Base-by-base conservation (phyloP, 2,329 filamentous ascomycete genomes). In the Epichloe coenophiala region DNA sequence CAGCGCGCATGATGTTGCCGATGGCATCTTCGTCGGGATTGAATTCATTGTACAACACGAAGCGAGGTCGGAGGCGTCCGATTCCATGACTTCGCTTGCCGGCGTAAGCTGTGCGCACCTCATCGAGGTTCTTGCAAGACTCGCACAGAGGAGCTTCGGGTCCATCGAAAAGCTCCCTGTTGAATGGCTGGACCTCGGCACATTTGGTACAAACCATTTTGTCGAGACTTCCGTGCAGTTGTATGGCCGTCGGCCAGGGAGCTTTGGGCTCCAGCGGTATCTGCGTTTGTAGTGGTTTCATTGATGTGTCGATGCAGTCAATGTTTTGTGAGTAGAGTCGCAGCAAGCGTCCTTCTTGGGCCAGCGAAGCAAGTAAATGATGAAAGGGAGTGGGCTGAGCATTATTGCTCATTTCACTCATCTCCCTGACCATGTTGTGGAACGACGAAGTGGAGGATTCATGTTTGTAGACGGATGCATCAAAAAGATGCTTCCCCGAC, bases 181-280 rank as follows among this genome's bases (percentile, higher is more conserved):
- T 75, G 60, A 98, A 90, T 48, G 84, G 76, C 43, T 80, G 78
- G 8, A 95, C 74, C 53, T 85, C 74, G 57, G 81, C 79, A 66
- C 93, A 98, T 66, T 97, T 97, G 43, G 88, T 88, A 68, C 93
- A 98, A 15, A 94, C 86, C 91, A 97, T 97, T 65, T 95, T 93
- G 60, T 89, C 83, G 37, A 98, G 76, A 17, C 91, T 90, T 38
- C 93, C 93, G 60, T 98, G 93, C 8, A 98, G 76, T 66, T 97
- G 93, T 54, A 98, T 81, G 1, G 93, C 95, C 57, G 81, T 82
- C 2, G 93, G 93, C 93, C 93, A 98, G 15, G 90, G 90, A 0
- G 83, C 89, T 63, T 93, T 95, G 56, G 79, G 57, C 54, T 83
- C 84, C 12, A 98, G 74, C 1, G 93, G 93, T 1, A 95, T 82